These are phyloP conservation scores for Cyberlindnera misumaiensis DNA, from an alignment of 805 yeast genomes.

Conservation along the genomic window DNA sequence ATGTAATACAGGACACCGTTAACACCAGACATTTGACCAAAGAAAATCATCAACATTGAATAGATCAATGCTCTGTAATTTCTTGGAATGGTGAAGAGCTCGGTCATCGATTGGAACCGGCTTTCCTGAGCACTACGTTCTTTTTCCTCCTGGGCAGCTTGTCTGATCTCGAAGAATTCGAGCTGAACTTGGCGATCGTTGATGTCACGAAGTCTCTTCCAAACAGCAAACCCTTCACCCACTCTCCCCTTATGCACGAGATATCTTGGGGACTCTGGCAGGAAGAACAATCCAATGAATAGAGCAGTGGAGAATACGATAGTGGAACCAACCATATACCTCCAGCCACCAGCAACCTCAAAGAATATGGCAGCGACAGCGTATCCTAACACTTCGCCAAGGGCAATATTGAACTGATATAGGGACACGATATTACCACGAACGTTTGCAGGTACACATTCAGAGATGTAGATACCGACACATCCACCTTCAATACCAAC, in stretches of 20 bases:
- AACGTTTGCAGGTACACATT: conserved; percentile 49
- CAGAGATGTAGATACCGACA: conserved; percentile 57
- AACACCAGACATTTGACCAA: conserved; percentile 64
- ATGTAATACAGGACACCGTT: conserved; percentile 62
- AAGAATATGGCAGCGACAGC: conserved; percentile 59
- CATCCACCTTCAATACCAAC: conserved; percentile 63
- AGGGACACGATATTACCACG: conserved; percentile 57
- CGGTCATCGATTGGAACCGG: conserved; percentile 36
- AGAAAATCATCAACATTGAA: conserved; percentile 48
- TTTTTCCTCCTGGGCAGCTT: conserved; percentile 41
- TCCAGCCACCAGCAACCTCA: conserved; percentile 52
- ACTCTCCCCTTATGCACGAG: conserved; percentile 42
- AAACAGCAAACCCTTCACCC: conserved; percentile 48
- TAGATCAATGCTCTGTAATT: conserved; percentile 56
- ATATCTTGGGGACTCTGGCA: conserved; percentile 58
- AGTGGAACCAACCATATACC: conserved; percentile 60
- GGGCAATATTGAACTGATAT: conserved; percentile 58
- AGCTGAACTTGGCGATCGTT: conserved; percentile 35
- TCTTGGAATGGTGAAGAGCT: conserved; percentile 48
- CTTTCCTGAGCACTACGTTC: conserved; percentile 31
- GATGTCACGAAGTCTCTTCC: conserved; percentile 50
- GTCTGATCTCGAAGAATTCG: conserved; percentile 54
- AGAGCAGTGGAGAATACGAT: conserved; percentile 49
- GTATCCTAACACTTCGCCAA: conserved; percentile 61
- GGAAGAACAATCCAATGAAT: conserved; percentile 42